Conservation (phyloP, 176 grass and related monocot genomes). For the Dactylis glomerata region DNA sequence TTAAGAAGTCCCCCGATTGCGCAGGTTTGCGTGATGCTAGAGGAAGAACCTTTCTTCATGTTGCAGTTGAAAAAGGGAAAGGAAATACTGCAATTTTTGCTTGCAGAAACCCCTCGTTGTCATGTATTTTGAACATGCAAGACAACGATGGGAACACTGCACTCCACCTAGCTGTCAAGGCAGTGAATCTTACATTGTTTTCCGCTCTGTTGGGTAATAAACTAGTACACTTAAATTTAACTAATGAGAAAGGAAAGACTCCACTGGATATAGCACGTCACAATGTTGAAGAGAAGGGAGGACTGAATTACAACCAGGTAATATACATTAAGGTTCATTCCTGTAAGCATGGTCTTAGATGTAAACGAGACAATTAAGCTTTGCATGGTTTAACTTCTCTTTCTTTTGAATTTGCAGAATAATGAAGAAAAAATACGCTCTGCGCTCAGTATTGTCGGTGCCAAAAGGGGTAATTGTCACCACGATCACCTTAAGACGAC, state of each 20-base stretch:
- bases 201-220: not conserved
- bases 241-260: not conserved
- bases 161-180: not conserved
- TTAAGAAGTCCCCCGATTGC: not conserved
- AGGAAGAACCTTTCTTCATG: not conserved
- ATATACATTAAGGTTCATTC: not conserved
- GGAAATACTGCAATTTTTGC: accelerated
- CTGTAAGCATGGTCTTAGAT: not conserved
- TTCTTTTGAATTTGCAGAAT: not conserved
- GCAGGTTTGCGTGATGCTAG: not conserved
- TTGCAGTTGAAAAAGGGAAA: not conserved
- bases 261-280: not conserved
- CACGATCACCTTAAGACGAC: not conserved
- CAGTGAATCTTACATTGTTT: accelerated
- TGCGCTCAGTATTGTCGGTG: accelerated
- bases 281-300: not conserved
- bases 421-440: not conserved
- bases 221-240: not conserved
- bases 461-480: not conserved
- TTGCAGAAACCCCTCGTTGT: not conserved
- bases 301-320: not conserved
- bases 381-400: not conserved
- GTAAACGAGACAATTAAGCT: not conserved
- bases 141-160: not conserved
- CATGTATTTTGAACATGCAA: not conserved